phyloP scores from a whole-genome alignment of 176 grass and related monocot genomes.

The Cocos nucifera region DNA sequence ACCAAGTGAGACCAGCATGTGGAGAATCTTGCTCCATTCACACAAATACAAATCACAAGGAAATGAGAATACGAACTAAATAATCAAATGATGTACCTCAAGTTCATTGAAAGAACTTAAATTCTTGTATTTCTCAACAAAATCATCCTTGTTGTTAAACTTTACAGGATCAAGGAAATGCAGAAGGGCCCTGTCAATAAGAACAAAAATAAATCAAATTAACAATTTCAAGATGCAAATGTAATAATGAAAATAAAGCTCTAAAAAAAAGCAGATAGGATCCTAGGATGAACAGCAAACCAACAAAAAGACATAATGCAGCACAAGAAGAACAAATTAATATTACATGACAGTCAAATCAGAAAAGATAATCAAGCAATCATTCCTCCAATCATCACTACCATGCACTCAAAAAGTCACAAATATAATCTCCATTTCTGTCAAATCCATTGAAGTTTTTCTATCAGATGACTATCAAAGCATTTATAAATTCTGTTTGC shows the following conservation, averaged over 20 bases:
- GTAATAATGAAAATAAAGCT: not conserved
- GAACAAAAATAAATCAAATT: not conserved
- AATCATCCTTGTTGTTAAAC: slow-evolving; percentile 90
- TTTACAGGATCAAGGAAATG: slow-evolving; percentile 95
- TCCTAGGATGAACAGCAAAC: not conserved
- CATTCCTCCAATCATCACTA: no score
- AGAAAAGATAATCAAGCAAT: not conserved
- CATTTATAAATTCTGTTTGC: no score
- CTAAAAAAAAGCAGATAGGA: no score
- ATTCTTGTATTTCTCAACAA: slow-evolving; percentile 99
- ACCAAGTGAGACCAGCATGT: slow-evolving; percentile 12
- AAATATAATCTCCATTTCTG: no score
- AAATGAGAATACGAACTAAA: no score
- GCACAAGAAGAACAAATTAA: not conserved
- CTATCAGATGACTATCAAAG: no score
- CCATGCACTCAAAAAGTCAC: no score
- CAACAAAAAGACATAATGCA: not conserved
- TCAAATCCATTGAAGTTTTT: no score
- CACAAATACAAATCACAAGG: no score
- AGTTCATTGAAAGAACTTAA: slow-evolving; percentile 90
- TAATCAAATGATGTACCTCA: slow-evolving; percentile 36
- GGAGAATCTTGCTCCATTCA: not conserved
- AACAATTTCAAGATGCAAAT: not conserved
- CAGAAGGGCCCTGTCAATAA: slow-evolving; percentile 68
- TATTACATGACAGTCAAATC: not conserved